Base-by-base conservation (phyloP, 1,284 basidiomycete species). In the Tylopilus sp. region DNA sequence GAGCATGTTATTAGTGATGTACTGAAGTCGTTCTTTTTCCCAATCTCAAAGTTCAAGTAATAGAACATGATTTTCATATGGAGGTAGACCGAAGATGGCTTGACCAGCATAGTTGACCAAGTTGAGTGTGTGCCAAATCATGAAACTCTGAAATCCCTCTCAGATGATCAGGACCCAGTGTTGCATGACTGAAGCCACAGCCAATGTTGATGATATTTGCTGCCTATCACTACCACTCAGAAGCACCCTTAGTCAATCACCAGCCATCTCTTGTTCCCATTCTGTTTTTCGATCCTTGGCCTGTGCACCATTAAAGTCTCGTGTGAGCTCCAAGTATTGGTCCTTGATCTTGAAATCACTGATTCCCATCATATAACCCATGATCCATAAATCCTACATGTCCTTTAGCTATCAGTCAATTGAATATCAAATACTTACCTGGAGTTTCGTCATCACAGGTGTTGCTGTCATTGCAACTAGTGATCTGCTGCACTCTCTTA, bases 231-330 rank as follows among this genome's bases (percentile, higher is more conserved):
- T 17, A 3, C 59, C 13, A 9, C 33, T 12, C 2, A 60, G 33
- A 1, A 60, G 9, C 1, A 21, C 19, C 17, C 39, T 5, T 27
- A 69, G 42, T 27, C 34, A 6, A 7, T 60, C 59, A 4, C 29
- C 37, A 7, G 45, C 9, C 31, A 17, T 34, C 39, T 12, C 17
- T 5, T 21, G 33, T 2, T 66, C 21, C 1, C 25, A 4, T 21
- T 70, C 63, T 1, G 45, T 64, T 27, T 27, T 63, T 0, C 61
- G n/a, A 7, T 70, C 68, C 29, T 35, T 70, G 0, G 64, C 33
- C 23, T 66, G 69, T 0, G 57, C 57, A 2, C 27, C 33, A 4
- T 67, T 70, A 8, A 70, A n/a, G 5, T 66, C 53, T 4, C 3
- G 19, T 0, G n/a, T 70, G 39, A 70, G 60, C 1, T 31, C 3